These are phyloP conservation scores for Nemania sp. DNA, from an alignment of 2,329 filamentous ascomycete species.

Conservation along the genomic window DNA sequence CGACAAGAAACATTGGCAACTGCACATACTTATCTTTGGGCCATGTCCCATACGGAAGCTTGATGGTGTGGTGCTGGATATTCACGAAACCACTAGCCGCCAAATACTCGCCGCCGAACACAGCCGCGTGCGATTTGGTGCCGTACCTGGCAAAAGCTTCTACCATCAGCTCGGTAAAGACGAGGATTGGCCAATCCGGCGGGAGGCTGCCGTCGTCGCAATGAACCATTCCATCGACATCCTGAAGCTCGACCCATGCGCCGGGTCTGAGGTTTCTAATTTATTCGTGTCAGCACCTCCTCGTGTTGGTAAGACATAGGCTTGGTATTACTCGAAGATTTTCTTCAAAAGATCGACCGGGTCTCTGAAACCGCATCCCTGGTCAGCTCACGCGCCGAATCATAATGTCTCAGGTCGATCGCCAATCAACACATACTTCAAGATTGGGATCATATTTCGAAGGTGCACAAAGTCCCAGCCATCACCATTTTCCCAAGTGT, in stretches of 20 bases:
- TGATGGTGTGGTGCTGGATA: constrained; percentile 29
- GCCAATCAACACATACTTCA: no score
- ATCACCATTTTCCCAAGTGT: constrained; percentile 49
- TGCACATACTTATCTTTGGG: constrained; percentile 32
- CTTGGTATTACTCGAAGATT: constrained; percentile 24
- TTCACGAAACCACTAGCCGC: constrained; percentile 34
- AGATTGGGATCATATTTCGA: constrained; percentile 48
- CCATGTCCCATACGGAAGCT: constrained; percentile 36
- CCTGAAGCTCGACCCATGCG: constrained; percentile 51
- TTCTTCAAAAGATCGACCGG: constrained; percentile 28
- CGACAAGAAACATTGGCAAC: not conserved
- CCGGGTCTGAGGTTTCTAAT: constrained; percentile 46
- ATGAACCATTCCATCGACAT: constrained; percentile 47
- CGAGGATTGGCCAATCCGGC: constrained; percentile 38
- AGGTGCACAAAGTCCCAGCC: constrained; percentile 56
- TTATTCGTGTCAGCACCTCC: constrained; percentile 1
- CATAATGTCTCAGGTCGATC: not conserved
- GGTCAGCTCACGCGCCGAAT: not conserved
- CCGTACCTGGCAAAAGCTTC: constrained; percentile 44
- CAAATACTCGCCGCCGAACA: constrained; percentile 43
- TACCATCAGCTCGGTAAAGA: constrained; percentile 41
- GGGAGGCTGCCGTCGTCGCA: constrained; percentile 43
- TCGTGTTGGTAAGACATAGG: not conserved
- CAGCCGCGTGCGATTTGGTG: constrained; percentile 44
- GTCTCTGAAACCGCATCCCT: constrained; percentile 3